Evolutionary conservation across 2,329 filamentous ascomycete genomes (phyloP).

Genomic region (Alternaria metachromatica): DNA sequence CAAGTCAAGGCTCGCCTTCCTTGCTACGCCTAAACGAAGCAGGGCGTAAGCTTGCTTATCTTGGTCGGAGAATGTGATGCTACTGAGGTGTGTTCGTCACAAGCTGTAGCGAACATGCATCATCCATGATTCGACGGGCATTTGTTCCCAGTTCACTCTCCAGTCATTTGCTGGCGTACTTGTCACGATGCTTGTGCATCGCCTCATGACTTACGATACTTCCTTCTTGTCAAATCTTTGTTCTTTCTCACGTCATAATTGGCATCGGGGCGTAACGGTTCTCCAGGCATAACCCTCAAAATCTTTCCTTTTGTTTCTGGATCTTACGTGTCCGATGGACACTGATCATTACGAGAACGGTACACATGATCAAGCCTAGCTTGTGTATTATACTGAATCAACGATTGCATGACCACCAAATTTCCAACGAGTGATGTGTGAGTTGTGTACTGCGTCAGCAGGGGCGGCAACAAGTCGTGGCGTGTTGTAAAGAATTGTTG

Average conservation of each 20-base stretch:
- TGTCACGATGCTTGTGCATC: neutral
- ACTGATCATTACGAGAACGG: slow-evolving; percentile 23
- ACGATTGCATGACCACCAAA: slow-evolving; percentile 5
- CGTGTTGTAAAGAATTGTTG: too few relatives aligned
- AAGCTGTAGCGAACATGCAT: neutral
- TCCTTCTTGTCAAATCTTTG: slow-evolving; percentile 5
- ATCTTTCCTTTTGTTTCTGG: slow-evolving; percentile 15
- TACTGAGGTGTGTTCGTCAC: neutral
- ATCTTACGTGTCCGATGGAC: slow-evolving; percentile 14
- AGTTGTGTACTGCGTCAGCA: neutral
- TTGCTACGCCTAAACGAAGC: slow-evolving; percentile 49
- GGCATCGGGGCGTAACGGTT: slow-evolving; percentile 17
- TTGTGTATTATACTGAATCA: slow-evolving; percentile 26
- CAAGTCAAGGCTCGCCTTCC: slow-evolving; percentile 46
- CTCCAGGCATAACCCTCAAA: slow-evolving; percentile 8
- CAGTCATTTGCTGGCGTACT: slow-evolving; percentile 14
- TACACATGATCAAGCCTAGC: slow-evolving; percentile 17
- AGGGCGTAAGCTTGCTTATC: slow-evolving; percentile 25
- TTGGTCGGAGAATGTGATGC: neutral
- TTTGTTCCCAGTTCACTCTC: neutral
- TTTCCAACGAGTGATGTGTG: neutral
- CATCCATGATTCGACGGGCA: neutral
- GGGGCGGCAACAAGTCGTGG: too few relatives aligned
- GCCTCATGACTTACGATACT: slow-evolving; percentile 10
- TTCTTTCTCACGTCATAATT: slow-evolving; percentile 15